Evolutionary conservation across 1,284 basidiomycete genomes (phyloP).

Genomic region (Malassezia sympodialis): DNA sequence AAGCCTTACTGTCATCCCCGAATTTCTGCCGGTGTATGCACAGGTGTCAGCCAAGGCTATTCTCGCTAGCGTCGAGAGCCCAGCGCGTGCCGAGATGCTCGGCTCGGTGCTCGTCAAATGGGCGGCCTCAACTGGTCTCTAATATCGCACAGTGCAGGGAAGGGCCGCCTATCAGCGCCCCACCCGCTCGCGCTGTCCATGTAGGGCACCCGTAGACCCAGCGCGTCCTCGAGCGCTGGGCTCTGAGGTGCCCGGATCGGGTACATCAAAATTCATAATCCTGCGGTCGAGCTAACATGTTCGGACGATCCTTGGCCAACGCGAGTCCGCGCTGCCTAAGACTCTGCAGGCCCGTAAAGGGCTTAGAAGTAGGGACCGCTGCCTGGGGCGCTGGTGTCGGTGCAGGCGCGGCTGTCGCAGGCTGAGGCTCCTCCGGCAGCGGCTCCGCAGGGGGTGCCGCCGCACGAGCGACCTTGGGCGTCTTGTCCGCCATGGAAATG

Average conservation of each 20-base stretch:
- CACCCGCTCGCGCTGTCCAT: not conserved
- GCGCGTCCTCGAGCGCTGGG: not conserved
- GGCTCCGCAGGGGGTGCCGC: no score
- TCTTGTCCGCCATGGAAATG: not conserved
- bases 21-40: slow-evolving; percentile 9
- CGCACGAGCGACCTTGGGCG: not conserved
- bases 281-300: not conserved
- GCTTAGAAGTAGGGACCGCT: not conserved
- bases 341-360: slow-evolving; percentile 5
- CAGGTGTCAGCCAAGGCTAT: slow-evolving; percentile 9
- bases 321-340: slow-evolving; percentile 13
- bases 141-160: slow-evolving; percentile 1
- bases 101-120: slow-evolving; percentile 10
- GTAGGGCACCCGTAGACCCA: slow-evolving; percentile 15
- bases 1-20: slow-evolving; percentile 8
- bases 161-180: not conserved
- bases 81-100: slow-evolving; percentile 1
- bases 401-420: not conserved
- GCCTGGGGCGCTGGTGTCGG: not conserved
- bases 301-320: not conserved
- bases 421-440: not conserved
- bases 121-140: slow-evolving; percentile 13
- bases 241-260: slow-evolving; percentile 10
- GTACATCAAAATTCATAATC: slow-evolving; percentile 6
- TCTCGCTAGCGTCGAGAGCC: not conserved